Percentiles rank a stretch among this genome's conserved stretches.
These are phyloP conservation scores for Darksidea phi DNA, from an alignment of 495 filamentous ascomycete species.

Conservation along the genomic window DNA sequence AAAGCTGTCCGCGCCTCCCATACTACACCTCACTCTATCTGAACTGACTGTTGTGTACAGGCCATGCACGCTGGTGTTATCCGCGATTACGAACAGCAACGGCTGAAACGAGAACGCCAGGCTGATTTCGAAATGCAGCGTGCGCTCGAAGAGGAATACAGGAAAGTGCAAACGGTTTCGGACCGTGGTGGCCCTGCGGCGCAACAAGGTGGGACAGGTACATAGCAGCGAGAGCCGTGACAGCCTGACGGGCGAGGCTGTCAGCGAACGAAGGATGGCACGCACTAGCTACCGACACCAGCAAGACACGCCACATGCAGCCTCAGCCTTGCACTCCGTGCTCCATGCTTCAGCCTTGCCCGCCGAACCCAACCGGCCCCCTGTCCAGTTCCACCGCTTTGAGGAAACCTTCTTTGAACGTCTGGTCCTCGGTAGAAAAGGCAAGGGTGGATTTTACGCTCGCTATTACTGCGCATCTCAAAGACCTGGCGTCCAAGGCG, in stretches of 20 bases:
- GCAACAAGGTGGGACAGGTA: conserved; percentile 14
- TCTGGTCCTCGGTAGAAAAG: too few relatives aligned
- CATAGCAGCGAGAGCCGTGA: neutral
- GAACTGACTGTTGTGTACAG: conserved; percentile 47
- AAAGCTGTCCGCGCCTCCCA: conserved; percentile 62
- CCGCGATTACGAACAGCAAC: conserved; percentile 91
- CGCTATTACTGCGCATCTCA: too few relatives aligned
- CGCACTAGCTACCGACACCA: too few relatives aligned
- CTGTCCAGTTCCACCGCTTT: neutral
- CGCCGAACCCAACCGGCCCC: neutral
- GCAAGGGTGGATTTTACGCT: too few relatives aligned
- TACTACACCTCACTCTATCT: conserved; percentile 3
- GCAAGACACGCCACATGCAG: neutral
- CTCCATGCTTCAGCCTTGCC: neutral
- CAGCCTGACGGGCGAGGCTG: neutral
- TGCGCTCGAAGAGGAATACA: conserved; percentile 81
- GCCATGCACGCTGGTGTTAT: conserved; percentile 95
- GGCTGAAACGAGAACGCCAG: conserved; percentile 74
- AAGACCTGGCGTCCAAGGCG: too few relatives aligned
- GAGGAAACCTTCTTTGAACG: neutral
- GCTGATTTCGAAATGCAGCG: conserved; percentile 92
- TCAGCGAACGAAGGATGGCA: too few relatives aligned
- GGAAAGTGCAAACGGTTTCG: conserved; percentile 74
- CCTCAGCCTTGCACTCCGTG: neutral
- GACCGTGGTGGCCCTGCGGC: conserved; percentile 22